Conservation (phyloP, 805 yeast genomes). For the Metahyphopichia silvanorum region DNA sequence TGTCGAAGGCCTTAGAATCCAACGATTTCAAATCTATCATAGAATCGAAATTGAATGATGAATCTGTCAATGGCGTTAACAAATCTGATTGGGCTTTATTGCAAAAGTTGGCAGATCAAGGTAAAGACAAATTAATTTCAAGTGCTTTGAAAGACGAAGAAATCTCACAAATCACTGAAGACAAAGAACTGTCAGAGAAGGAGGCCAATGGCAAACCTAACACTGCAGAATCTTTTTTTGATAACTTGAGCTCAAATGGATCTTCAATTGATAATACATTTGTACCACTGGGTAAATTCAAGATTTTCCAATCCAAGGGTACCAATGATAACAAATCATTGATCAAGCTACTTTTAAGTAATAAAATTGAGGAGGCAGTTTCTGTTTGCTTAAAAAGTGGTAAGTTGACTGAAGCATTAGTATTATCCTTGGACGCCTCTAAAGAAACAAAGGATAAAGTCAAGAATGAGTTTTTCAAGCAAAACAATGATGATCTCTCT, state of each 20-base stretch:
- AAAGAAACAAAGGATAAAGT: constrained; percentile 63
- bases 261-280: constrained; percentile 12
- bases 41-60: constrained; percentile 45
- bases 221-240: constrained; percentile 37
- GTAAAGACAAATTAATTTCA: constrained; percentile 48
- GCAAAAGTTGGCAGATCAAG: constrained; percentile 47
- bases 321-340: constrained; percentile 42
- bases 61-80: constrained; percentile 33
- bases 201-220: constrained; percentile 7
- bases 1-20: constrained; percentile 56
- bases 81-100: constrained; percentile 67
- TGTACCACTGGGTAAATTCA: constrained; percentile 56
- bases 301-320: constrained; percentile 28
- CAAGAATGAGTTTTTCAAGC: constrained; percentile 64
- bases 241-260: constrained; percentile 20
- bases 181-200: constrained; percentile 7
- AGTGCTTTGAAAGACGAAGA: constrained; percentile 10
- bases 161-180: constrained; percentile 4
- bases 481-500: constrained; percentile 58
- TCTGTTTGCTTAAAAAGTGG: constrained; percentile 60
- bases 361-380: constrained; percentile 66
- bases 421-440: constrained; percentile 70
- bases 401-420: constrained; percentile 72
- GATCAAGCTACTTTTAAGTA: constrained; percentile 47
- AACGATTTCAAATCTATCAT: constrained; percentile 55